A percentile compares a stretch with the other conserved stretches of the same genome.
These are phyloP conservation scores for Neurospora sp. DNA, from an alignment of 495 filamentous ascomycete species.

Conservation along the genomic window DNA sequence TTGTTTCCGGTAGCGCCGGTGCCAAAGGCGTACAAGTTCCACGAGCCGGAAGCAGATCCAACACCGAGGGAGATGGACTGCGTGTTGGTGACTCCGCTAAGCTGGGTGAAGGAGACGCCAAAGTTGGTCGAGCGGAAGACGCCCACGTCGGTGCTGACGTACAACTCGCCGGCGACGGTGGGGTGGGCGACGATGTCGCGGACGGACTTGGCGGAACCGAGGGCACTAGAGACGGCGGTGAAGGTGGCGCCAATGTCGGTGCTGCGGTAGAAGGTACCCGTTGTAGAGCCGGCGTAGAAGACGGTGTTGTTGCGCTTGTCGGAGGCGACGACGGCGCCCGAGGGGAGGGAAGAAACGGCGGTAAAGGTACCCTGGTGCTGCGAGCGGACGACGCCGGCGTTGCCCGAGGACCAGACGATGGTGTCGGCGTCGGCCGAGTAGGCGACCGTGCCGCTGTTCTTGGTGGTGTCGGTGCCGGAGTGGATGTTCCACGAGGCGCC, in stretches of 20 bases:
- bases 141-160: slow-evolving; percentile 41
- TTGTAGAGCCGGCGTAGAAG: slow-evolving; percentile 41
- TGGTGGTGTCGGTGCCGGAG: slow-evolving; percentile 30
- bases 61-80: slow-evolving; percentile 37
- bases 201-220: slow-evolving; percentile 29
- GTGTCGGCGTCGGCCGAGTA: slow-evolving; percentile 43
- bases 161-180: slow-evolving; percentile 39
- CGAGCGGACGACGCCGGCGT: slow-evolving; percentile 31
- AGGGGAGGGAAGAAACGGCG: slow-evolving; percentile 32
- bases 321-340: slow-evolving; percentile 36
- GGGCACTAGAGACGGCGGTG: slow-evolving; percentile 15
- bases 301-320: slow-evolving; percentile 42
- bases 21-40: slow-evolving; percentile 43
- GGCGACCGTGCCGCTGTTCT: slow-evolving; percentile 37
- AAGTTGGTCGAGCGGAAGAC: slow-evolving; percentile 42
- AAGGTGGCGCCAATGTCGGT: slow-evolving; percentile 36
- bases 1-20: slow-evolving; percentile 30
- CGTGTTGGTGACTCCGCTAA: slow-evolving; percentile 28
- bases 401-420: slow-evolving; percentile 37
- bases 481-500: slow-evolving; percentile 38
- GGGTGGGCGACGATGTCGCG: slow-evolving; percentile 42
- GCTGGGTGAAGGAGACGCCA: slow-evolving; percentile 34
- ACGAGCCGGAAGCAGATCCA: slow-evolving; percentile 20
- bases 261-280: slow-evolving; percentile 34
- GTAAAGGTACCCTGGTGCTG: slow-evolving; percentile 32